These are phyloP conservation scores for Botrytis hyacinthi DNA, from an alignment of 2,329 filamentous ascomycete species.

Conservation along the genomic window DNA sequence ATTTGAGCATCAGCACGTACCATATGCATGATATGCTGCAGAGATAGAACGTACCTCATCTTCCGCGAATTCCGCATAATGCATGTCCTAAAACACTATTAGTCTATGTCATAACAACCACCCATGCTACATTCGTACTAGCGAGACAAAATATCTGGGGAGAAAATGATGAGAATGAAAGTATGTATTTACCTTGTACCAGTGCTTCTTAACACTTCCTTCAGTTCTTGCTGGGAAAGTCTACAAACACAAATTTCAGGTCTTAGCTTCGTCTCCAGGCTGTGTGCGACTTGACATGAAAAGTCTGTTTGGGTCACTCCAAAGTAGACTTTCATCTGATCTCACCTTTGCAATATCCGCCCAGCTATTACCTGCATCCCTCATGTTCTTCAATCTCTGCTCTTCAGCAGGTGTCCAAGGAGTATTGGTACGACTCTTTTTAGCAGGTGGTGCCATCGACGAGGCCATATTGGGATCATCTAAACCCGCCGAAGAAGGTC, in stretches of 20 bases:
- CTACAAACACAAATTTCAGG: constrained; percentile 46
- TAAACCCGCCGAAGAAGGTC: constrained; percentile 20
- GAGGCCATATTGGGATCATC: constrained; percentile 33
- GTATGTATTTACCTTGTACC: constrained; percentile 75
- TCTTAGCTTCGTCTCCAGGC: not conserved
- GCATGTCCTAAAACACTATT: constrained; percentile 73
- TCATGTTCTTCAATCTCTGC: constrained; percentile 86
- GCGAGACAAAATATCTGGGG: constrained; percentile 17
- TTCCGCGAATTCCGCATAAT: constrained; percentile 97
- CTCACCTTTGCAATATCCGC: constrained; percentile 94
- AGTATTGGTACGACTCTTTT: constrained; percentile 97
- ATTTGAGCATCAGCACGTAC: constrained; percentile 34
- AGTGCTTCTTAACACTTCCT: constrained; percentile 98
- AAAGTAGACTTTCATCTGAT: constrained; percentile 18
- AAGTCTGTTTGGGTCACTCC: not conserved
- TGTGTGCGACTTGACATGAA: constrained; percentile 21
- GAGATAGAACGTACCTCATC: constrained; percentile 67
- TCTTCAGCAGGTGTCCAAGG: constrained; percentile 97
- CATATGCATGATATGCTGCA: constrained; percentile 9
- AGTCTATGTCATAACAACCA: not conserved
- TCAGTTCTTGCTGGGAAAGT: constrained; percentile 92
- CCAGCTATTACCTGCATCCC: constrained; percentile 91
- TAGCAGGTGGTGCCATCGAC: constrained; percentile 58
- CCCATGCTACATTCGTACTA: not conserved
- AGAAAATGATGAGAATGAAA: not conserved